A percentile compares a stretch with the other conserved stretches of the same genome.
phyloP scores from a whole-genome alignment of 2,329 filamentous ascomycete species.

The Thermothelomyces thermophilus region DNA sequence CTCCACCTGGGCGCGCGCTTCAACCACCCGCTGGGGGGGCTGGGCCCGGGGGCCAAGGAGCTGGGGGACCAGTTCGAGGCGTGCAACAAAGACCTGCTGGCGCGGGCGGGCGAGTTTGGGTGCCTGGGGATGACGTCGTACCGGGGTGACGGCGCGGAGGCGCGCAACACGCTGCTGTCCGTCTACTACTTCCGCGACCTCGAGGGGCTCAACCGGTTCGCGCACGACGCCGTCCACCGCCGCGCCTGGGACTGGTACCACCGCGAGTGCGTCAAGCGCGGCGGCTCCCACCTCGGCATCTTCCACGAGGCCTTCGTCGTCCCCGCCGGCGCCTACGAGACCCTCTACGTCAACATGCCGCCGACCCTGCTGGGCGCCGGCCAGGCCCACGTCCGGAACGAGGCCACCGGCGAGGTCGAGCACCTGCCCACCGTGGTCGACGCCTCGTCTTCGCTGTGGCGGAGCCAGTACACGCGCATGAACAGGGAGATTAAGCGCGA shows the following conservation, averaged over 20 bases:
- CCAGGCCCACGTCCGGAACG: constrained; percentile 16
- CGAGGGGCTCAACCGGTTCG: constrained; percentile 45
- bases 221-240: constrained; percentile 42
- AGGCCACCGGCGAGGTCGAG: constrained; percentile 12
- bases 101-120: constrained; percentile 38
- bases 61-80: constrained; percentile 34
- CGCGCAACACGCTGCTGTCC: constrained; percentile 35
- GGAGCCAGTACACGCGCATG: constrained; percentile 13
- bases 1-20: constrained; percentile 40
- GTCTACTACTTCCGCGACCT: constrained; percentile 47
- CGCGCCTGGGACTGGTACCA: constrained; percentile 45
- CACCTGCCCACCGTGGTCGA: constrained; percentile 17
- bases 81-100: constrained; percentile 23
- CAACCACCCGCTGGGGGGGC: constrained; percentile 44
- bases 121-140: constrained; percentile 40
- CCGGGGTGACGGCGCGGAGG: constrained; percentile 30
- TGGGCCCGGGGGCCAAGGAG: constrained; percentile 39
- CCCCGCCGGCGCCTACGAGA: constrained; percentile 42
- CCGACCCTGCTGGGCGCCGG: constrained; percentile 33
- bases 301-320: constrained; percentile 50
- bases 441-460: constrained; percentile 3
- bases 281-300: constrained; percentile 13
- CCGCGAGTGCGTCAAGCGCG: constrained; percentile 11
- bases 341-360: constrained; percentile 41
- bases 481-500: constrained; percentile 1